Conservation (phyloP, 352 stramenopile genomes). For the Poterioochromonas sp. region DNA sequence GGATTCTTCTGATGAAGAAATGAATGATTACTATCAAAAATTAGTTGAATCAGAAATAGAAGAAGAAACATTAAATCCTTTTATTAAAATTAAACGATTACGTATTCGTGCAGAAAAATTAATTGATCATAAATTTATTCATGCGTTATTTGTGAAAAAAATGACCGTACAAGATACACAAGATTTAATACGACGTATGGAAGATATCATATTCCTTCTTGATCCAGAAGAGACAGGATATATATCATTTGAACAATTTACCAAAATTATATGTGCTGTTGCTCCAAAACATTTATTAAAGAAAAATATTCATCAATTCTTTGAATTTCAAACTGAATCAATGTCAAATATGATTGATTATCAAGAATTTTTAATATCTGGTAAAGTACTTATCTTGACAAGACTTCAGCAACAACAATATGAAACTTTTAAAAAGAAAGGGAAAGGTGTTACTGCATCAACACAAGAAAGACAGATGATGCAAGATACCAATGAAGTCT, state of each 20-base stretch:
- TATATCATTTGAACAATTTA: not conserved
- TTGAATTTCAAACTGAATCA: not conserved
- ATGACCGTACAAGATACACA: not conserved
- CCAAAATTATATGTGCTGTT: not conserved
- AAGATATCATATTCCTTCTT: not conserved
- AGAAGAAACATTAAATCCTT: not conserved
- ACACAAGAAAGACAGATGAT: not conserved
- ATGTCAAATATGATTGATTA: slow-evolving; percentile 4
- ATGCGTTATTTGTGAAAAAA: not conserved
- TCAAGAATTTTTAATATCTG: slow-evolving; percentile 21
- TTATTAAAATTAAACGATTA: not conserved
- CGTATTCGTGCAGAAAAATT: slow-evolving; percentile 19
- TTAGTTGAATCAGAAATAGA: not conserved
- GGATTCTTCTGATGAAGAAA: not conserved
- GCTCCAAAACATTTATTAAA: slow-evolving; percentile 11
- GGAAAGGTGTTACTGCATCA: not conserved
- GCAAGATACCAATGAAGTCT: not conserved
- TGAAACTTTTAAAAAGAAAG: not conserved
- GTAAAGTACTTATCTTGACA: slow-evolving; percentile 6
- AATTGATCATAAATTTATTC: not conserved
- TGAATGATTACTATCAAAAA: not conserved
- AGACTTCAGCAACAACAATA: not conserved
- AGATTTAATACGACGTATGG: not conserved
- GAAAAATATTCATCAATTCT: not conserved
- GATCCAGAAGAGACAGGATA: slow-evolving; percentile 3